phyloP scores from a whole-genome alignment of 2,329 filamentous ascomycete genomes.

The Phialemonium atrogriseum region DNA sequence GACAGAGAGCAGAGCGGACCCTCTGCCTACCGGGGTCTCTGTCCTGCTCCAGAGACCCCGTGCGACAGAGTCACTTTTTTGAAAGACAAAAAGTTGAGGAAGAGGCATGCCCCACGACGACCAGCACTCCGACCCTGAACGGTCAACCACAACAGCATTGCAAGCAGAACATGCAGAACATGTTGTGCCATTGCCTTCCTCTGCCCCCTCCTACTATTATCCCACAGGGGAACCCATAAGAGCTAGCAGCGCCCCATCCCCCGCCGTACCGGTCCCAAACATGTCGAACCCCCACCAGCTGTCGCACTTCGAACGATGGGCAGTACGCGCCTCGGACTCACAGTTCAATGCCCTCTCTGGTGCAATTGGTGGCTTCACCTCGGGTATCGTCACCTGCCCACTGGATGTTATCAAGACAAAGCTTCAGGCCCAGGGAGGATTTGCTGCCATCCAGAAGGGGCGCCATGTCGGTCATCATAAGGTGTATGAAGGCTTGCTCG shows the following conservation, averaged over 20 bases:
- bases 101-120: slow-evolving; percentile 46
- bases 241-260: slow-evolving; percentile 2
- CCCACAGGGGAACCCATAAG: slow-evolving; percentile 1
- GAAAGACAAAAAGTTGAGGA: no score
- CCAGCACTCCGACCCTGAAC: slow-evolving; percentile 18
- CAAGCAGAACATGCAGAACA: slow-evolving; percentile 20
- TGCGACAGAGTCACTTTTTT: no score
- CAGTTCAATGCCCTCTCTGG: slow-evolving; percentile 80
- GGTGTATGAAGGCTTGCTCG: slow-evolving; percentile 80
- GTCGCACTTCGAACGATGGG: slow-evolving; percentile 47
- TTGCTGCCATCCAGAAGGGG: slow-evolving; percentile 44
- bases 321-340: slow-evolving; percentile 46
- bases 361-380: slow-evolving; percentile 83
- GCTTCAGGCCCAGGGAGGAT: slow-evolving; percentile 88
- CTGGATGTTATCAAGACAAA: slow-evolving; percentile 99
- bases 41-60: no score
- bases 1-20: no score
- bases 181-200: slow-evolving; percentile 13
- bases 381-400: slow-evolving; percentile 89
- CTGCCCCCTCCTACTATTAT: background rate
- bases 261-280: slow-evolving; percentile 9
- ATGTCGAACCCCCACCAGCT: slow-evolving; percentile 20
- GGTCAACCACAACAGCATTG: slow-evolving; percentile 12
- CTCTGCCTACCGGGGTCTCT: no score
- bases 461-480: slow-evolving; percentile 40